Evolutionary conservation across 1,284 basidiomycete species (phyloP), one percentile per base, ranked within the genome.

Genomic region (Stereum hirsutum): DNA sequence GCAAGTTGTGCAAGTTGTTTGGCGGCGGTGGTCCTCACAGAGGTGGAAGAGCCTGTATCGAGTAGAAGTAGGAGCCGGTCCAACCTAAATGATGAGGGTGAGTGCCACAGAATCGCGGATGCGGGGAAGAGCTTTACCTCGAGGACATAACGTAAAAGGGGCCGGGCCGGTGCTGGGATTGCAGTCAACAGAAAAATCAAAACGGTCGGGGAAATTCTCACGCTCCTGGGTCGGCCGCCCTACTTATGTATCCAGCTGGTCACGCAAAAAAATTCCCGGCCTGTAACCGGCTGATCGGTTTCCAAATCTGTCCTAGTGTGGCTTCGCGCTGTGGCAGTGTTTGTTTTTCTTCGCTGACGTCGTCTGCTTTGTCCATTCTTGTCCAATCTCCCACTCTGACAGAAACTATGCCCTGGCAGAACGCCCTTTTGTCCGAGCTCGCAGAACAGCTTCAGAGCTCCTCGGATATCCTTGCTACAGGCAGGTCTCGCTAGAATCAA

Each of bases 1-100:
- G 92, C 91, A 45, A 95, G 74, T 55, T 93, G 88, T 1, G 90
- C 93, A 34, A 96, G 75, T 62, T 96, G 93, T 57, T 89, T 90
- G 7, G 92, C 92, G 3, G 93, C 92, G 14, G 92, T 93, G 49
- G 81, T 80, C 57, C 90, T 78, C 47, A 95, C 85, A 39, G 88
- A 85, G 39, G 76, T 68, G 3, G 89, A 89, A 24, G 91, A 92
- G 39, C 92, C 93, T 35, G 89, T 89, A 62, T 94, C 92, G 56
- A 95, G 78, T 39, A 95, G 70, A 58, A 89, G 77, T 55, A 95
- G 83, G 68, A 95, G 82, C 61, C 91, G 79, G 73, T 95, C 92
- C 68, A 95, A 79, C 72, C 89, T 89, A 54, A 15, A 45, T 42
- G 36, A 21, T 42, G 34, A 27, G n/a, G 25, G 30, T 35, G 15